Conservation (phyloP, 129 eudicot species). For the Arctium lappa region DNA sequence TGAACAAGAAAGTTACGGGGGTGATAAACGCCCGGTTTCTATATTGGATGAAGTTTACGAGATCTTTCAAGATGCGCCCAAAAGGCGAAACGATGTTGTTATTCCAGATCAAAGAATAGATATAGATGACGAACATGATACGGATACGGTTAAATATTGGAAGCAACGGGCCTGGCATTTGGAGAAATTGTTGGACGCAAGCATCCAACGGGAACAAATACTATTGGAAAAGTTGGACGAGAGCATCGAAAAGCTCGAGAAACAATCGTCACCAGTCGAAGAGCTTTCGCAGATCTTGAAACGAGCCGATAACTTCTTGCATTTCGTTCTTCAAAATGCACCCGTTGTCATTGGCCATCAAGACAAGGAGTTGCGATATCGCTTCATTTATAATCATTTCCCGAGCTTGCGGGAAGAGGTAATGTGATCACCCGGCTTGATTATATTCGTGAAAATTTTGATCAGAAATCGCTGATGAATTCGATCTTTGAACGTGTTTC, state of each 20-base stretch:
- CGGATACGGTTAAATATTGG: slow-evolving; percentile 51
- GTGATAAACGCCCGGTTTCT: slow-evolving; percentile 65
- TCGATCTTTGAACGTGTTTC: slow-evolving; percentile 30
- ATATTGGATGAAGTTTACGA: slow-evolving; percentile 51
- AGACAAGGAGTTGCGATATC: slow-evolving; percentile 71
- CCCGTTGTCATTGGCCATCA: slow-evolving; percentile 86
- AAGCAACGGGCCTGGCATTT: slow-evolving; percentile 60
- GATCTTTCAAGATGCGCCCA: slow-evolving; percentile 46
- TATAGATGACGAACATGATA: slow-evolving; percentile 56
- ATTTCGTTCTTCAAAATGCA: slow-evolving; percentile 73
- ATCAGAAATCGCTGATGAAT: neutral
- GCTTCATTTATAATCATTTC: slow-evolving; percentile 72
- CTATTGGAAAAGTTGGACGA: slow-evolving; percentile 57
- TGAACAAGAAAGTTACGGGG: slow-evolving; percentile 45
- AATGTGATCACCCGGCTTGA: slow-evolving; percentile 10
- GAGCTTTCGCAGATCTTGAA: slow-evolving; percentile 66
- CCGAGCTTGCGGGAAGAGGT: slow-evolving; percentile 78
- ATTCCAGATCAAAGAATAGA: slow-evolving; percentile 40
- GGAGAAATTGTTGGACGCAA: slow-evolving; percentile 65
- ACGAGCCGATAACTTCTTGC: slow-evolving; percentile 76
- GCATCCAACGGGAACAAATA: slow-evolving; percentile 56
- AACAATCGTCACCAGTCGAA: slow-evolving; percentile 78
- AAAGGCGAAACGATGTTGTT: slow-evolving; percentile 40
- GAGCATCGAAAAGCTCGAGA: slow-evolving; percentile 62
- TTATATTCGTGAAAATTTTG: neutral